phyloP scores from a whole-genome alignment of 306 rosid species.

The Casuarina equisetifolia region DNA sequence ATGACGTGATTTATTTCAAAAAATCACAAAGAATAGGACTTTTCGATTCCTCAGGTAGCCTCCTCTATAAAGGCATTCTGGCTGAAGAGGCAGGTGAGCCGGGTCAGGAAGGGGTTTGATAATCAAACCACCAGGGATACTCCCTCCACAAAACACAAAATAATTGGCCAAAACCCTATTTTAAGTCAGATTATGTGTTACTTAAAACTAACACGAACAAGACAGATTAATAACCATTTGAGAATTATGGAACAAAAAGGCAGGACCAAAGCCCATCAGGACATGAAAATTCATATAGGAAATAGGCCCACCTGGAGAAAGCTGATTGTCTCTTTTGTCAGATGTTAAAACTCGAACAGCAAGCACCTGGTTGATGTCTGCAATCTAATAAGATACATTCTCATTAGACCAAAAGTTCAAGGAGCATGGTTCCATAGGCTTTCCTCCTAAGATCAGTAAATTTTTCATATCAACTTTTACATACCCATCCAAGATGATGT shows the following conservation, averaged over 20 bases:
- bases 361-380: conserved; percentile 82
- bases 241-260: not conserved
- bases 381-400: conserved; percentile 59
- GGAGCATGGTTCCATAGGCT: conserved; percentile 4
- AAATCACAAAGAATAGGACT: not conserved
- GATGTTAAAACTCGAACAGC: conserved; percentile 80
- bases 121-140: not conserved
- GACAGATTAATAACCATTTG: not conserved
- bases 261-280: conserved; percentile 27
- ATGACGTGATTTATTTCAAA: not conserved
- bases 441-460: conserved; percentile 1
- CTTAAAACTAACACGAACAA: not conserved
- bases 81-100: no score
- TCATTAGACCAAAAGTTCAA: conserved; percentile 11
- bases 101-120: no score
- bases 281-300: conserved; percentile 24
- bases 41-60: no score
- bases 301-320: conserved; percentile 70
- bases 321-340: conserved; percentile 66
- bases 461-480: conserved; percentile 7
- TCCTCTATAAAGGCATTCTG: no score
- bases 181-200: not conserved
- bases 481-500: conserved; percentile 98
- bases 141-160: not conserved
- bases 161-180: not conserved